These are phyloP conservation scores for Pleurotus tuber-regium DNA, from an alignment of 768 basidiomycete genomes.

Conservation along the genomic window DNA sequence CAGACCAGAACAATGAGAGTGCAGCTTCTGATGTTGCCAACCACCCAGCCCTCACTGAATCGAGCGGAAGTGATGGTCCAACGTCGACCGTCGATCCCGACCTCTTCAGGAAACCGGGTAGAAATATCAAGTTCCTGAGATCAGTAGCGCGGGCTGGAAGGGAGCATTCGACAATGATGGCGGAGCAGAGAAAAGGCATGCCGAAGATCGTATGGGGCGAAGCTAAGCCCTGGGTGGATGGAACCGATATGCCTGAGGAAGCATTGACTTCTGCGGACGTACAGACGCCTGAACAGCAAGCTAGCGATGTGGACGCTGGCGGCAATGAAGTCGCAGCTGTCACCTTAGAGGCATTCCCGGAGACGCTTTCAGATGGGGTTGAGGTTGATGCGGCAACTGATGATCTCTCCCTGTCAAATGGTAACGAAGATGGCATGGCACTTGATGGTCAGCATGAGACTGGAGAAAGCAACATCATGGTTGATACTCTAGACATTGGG, in stretches of 20 bases:
- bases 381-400: neutral
- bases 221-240: conserved; percentile 11
- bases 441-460: neutral
- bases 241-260: neutral
- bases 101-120: conserved; percentile 33
- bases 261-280: neutral
- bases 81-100: conserved; percentile 20
- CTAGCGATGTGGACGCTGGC: neutral
- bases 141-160: conserved; percentile 45
- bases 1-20: neutral
- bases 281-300: neutral
- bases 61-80: conserved; percentile 23
- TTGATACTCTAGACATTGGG: too few species aligned
- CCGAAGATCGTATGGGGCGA: conserved; percentile 46
- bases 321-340: neutral
- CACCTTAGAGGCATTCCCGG: neutral
- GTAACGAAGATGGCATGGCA: neutral
- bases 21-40: neutral
- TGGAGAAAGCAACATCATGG: too few species aligned
- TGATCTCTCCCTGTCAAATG: neutral
- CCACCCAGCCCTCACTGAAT: conserved; percentile 3
- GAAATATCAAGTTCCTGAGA: conserved; percentile 38
- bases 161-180: conserved; percentile 34
- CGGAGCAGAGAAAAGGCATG: conserved; percentile 35
- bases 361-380: neutral